These are phyloP conservation scores for Glycine tomentella DNA, from an alignment of 306 rosid genomes.

Conservation along the genomic window DNA sequence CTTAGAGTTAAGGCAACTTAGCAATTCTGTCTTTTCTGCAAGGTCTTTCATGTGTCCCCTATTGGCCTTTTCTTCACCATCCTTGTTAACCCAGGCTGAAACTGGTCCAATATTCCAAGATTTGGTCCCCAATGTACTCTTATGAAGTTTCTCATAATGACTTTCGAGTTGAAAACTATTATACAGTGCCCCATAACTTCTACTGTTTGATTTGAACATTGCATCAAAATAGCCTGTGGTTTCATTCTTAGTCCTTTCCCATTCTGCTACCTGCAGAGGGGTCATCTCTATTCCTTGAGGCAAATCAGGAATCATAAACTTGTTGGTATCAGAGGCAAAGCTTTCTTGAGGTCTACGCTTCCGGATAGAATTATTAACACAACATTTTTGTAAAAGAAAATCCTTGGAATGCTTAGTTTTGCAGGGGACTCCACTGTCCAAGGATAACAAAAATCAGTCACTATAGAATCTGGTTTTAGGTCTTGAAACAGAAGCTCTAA, in stretches of 20 bases:
- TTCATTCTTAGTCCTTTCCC: not conserved
- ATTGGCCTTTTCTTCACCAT: conserved; percentile 28
- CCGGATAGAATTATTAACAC: not conserved
- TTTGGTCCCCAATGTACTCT: conserved; percentile 25
- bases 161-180: conserved; percentile 46
- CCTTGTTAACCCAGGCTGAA: conserved; percentile 38
- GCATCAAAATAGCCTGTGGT: not conserved
- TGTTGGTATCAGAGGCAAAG: conserved; percentile 30
- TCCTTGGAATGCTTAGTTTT: conserved; percentile 43
- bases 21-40: conserved; percentile 7
- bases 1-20: conserved; percentile 47
- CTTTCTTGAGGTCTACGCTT: conserved; percentile 39
- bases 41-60: not conserved
- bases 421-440: conserved; percentile 48
- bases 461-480: conserved; percentile 40
- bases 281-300: conserved; percentile 43
- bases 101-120: conserved; percentile 50
- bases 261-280: conserved; percentile 2
- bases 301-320: conserved; percentile 36
- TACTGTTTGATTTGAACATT: conserved; percentile 33
- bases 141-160: conserved; percentile 40
- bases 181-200: conserved; percentile 47
- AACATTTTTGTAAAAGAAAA: conserved; percentile 37
- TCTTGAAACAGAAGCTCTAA: conserved; percentile 37
- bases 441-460: conserved; percentile 27